Base-by-base conservation (phyloP, 1,139 yeast genomes). In the Geotrichum phurueaensis region DNA sequence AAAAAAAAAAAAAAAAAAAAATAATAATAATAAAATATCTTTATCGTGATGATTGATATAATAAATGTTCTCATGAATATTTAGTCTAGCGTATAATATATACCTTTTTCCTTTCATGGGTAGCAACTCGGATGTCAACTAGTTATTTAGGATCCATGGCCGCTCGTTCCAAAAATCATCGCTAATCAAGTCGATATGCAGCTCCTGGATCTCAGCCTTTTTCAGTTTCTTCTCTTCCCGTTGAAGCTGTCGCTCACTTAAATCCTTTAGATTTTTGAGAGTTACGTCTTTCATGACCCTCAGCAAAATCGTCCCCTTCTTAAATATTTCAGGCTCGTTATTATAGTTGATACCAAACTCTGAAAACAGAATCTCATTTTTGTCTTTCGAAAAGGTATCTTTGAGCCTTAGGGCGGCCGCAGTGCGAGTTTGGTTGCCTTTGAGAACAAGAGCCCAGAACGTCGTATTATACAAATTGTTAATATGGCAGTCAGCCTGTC, bases 401-500 rank as follows among this genome's bases (percentile, higher is more conserved):
- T 73, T 80, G 29, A 92, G 78, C 65, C 75, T 77, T 59, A 84
- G 79, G 68, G 94, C 97, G 0, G 97, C 94, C 51, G 89, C 92
- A 63, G 83, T 82, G 0, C 96, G 85, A 0, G 87, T 81, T 73
- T 87, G 63, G 0, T 84, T 84, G n/a, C 96, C 94, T 63, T 81
- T 78, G 36, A 78, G 72, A 0, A 94, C 95, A 68, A 95, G 78
- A 7, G 84, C 79, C 99, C 99, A 94, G 71, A 94, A 95, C 0
- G 91, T 78, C 0, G 99, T 95, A 70, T 94, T 94, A 77, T 92
- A 95, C 64, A 95, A 75, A 71, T 94, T 94, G 71, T 94, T 94
- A 61, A 94, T 94, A 74, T 94, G 99, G 61, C 99, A 94, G 71
- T 94, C 99, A 0, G 87, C 99, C 71, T 90, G 98, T 67, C 99